Conservation (phyloP, 257 asterid species). For the Solanum piurae region DNA sequence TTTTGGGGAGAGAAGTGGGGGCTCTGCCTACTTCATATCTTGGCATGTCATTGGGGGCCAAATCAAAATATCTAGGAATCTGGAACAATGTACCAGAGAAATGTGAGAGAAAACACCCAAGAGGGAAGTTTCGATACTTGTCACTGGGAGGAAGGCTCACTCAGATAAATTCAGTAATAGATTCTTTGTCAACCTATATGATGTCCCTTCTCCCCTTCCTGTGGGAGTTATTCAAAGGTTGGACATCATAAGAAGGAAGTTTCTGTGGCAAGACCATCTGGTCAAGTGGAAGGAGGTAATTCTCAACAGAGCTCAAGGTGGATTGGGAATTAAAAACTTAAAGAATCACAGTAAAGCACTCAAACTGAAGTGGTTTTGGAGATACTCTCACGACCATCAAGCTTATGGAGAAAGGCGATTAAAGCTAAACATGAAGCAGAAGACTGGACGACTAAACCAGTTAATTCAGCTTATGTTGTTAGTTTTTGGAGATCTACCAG, state of each 20-base stretch:
- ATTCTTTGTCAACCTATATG: background rate
- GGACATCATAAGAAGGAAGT: background rate
- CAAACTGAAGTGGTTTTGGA: background rate
- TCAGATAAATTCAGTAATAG: background rate
- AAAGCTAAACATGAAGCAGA: no score
- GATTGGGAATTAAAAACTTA: background rate
- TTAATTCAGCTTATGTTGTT: background rate
- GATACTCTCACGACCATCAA: background rate
- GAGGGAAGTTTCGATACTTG: background rate
- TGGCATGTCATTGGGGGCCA: background rate
- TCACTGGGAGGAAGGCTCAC: background rate
- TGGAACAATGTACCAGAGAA: background rate
- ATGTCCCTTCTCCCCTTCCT: background rate
- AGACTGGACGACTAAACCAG: background rate
- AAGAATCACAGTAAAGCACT: background rate
- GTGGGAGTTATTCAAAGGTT: background rate
- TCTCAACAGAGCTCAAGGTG: background rate
- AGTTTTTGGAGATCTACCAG: background rate
- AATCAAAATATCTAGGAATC: background rate
- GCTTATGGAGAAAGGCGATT: background rate
- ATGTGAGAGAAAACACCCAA: background rate
- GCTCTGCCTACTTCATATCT: background rate
- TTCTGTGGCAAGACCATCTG: background rate
- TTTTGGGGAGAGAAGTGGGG: background rate
- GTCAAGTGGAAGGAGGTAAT: background rate